Base-by-base conservation (phyloP, 2,329 filamentous ascomycete genomes). In the Colletotrichum spinosum region DNA sequence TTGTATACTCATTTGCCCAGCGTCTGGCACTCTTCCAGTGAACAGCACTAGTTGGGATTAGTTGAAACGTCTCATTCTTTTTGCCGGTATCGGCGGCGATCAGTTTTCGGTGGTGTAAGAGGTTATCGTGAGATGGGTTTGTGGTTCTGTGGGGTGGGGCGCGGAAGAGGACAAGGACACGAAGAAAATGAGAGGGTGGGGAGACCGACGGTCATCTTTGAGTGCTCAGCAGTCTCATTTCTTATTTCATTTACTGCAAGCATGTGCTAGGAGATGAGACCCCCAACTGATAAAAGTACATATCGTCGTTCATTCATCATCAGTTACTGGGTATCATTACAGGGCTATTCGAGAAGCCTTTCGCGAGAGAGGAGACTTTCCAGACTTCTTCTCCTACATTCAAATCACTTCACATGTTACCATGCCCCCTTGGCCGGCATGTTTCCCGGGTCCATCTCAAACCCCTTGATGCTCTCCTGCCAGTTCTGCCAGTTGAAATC, bases 401-500 rank as follows among this genome's bases (percentile, higher is more conserved):
- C 4, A 13, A 17, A 25, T 7, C 38, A 5, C 10, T 12, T 12
- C n/a, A 39, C 25, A 25, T 25, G 25, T 33, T 46, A 65, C 62
- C 62, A 65, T 2, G 62, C 62, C 13, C 62, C 62, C 52, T 65
- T 65, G 25, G 34, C 51, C 11, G 51, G 58, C 50, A 60, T 55
- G 52, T 62, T 65, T 11, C 53, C 61, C 7, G 60, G 60, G 13
- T 67, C 61, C 60, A 77, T 76, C 70, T 79, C 79, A 59, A 81
- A 64, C 0, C 77, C 78, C 35, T 75, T 75, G 48, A 81, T 76
- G 67, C 71, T 80, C 60, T 81, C 77, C 61, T 79, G 80, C 80
- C 82, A 85, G 60, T 79, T 79, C 53, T 83, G 79, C 83, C 83
- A 85, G 67, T 84, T 78, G 63, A 84, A 84, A 7, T 79, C 76